Evolutionary conservation across 441 rosid genomes (phyloP), one percentile per base, ranked within the genome.

Genomic region (Populus hybrid): DNA sequence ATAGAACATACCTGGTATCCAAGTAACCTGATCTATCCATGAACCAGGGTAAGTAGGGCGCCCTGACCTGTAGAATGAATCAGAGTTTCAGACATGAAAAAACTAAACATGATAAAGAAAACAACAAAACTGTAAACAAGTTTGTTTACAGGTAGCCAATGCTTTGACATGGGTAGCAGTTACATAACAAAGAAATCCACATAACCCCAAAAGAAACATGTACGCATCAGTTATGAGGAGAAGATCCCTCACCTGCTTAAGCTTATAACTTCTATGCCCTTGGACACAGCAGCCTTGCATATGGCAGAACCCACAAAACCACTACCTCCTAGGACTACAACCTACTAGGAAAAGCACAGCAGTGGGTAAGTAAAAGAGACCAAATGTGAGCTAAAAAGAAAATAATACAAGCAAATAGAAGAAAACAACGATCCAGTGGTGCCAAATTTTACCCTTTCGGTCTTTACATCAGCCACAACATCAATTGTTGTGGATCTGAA

Each of bases 301-400:
- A 95, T 88, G 70, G 99, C 93, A 78, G 99, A 93, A 72, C 98
- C 99, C 82, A 92, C 98, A 77, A 91, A 95, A 72, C 99, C 98
- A 68, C 74, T 93, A 82, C 98, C 97, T 80, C 99, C 99, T 33
- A 95, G 74, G 76, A 95, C 99, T 23, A 95, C 96, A 86, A 95
- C 87, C 99, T 92, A 91, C 78, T 59, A 69, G 73, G 66, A 76
- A 64, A 81, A 77, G 20, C 68, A 74, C 53, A 71, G 83, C 72
- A 61, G n/a, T 53, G 73, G 45, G 69, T 50, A 77, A 68, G 64
- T 80, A 40, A 23, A 59, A 29, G 40, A 24, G 66, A 35, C 59
- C 23, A 45, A 18, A 70, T 28, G 2, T 6, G 36, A 64, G 28
- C 31, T 3, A 11, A 56, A 26, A 77, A 11, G 16, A 35, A 69